Evolutionary conservation across 2,329 filamentous ascomycete genomes (phyloP), one percentile per base, ranked within the genome.

Genomic region (Venturia pyrina): DNA sequence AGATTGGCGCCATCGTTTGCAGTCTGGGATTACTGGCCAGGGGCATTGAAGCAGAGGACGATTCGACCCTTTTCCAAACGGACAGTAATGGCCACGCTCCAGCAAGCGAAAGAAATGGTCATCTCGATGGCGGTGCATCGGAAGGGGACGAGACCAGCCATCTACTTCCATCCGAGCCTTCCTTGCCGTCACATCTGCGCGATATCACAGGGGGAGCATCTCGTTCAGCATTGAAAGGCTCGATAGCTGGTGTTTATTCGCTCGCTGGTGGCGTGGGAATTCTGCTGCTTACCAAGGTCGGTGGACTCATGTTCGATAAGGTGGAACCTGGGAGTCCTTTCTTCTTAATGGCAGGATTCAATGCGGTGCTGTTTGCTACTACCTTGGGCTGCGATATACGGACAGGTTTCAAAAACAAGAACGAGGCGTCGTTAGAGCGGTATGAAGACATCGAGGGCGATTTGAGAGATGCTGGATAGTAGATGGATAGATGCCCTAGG

Each of bases 1-100:
- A 99, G 76, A 98, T 99, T 68, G 95, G 93, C 1, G 89, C 92
- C 13, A 98, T 99, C 67, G 95, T 99, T 0, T 97, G 93, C 78
- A 96, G 91, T 69, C 83, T 99, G n/a, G 92, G 90, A 0, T 86
- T 95, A 0, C 83, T 99, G 2, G 91, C 91, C 46, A 86, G 87
- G 19, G 93, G 92, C 4, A 88, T 98, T 28, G 80, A 96, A 62
- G 76, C 76, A 70, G 78, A 78, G 66, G 77, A 78, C 68, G 71
- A 34, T 63, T 59, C 61, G 64, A 64, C 57, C 8, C 40, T 32
- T 13, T 63, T 62, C 32, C 21, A 37, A 11, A 1, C 40, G 15
- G 37, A 28, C 21, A 40, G 37, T 6, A 50, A 34, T 53, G 21
- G 40, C 19, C n/a, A 50, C 7, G 32, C 1, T 28, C 28, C 28